These are phyloP conservation scores for Wickerhamiella vanderwaltii DNA, from an alignment of 805 yeast genomes.

Conservation along the genomic window DNA sequence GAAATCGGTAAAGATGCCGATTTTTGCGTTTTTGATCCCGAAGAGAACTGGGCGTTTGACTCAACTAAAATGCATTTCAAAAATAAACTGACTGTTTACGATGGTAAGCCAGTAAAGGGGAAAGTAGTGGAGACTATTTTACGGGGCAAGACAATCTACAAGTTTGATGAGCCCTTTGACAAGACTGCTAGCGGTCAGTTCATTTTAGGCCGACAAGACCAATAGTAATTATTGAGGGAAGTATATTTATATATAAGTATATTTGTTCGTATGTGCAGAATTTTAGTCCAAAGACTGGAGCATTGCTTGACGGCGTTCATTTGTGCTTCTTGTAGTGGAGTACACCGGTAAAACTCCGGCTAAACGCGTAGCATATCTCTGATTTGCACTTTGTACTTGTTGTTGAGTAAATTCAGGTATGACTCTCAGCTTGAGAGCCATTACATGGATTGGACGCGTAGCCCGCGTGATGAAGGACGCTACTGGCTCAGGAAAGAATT, in stretches of 20 bases:
- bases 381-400: constrained; percentile 20
- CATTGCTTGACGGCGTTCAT: constrained; percentile 21
- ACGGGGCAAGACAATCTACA: constrained; percentile 61
- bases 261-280: too few relatives aligned
- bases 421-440: constrained; percentile 2
- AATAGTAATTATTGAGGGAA: too few relatives aligned
- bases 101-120: constrained; percentile 58
- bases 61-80: constrained; percentile 43
- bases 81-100: constrained; percentile 79
- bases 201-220: constrained; percentile 12
- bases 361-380: constrained; percentile 19
- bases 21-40: constrained; percentile 67
- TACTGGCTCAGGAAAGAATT: constrained; percentile 64
- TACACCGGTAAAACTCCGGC: constrained; percentile 19
- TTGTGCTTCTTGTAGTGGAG: constrained; percentile 15
- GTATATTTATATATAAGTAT: too few relatives aligned
- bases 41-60: constrained; percentile 34
- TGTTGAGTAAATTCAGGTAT: constrained; percentile 15
- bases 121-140: constrained; percentile 68
- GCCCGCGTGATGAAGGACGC: constrained; percentile 36
- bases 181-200: constrained; percentile 16
- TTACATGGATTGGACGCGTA: constrained; percentile 26
- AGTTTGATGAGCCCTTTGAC: constrained; percentile 17
- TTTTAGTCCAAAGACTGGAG: constrained; percentile 12
- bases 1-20: constrained; percentile 79